Evolutionary conservation across 1,284 basidiomycete species (phyloP).

Genomic region (Ustilago shanxiensis): DNA sequence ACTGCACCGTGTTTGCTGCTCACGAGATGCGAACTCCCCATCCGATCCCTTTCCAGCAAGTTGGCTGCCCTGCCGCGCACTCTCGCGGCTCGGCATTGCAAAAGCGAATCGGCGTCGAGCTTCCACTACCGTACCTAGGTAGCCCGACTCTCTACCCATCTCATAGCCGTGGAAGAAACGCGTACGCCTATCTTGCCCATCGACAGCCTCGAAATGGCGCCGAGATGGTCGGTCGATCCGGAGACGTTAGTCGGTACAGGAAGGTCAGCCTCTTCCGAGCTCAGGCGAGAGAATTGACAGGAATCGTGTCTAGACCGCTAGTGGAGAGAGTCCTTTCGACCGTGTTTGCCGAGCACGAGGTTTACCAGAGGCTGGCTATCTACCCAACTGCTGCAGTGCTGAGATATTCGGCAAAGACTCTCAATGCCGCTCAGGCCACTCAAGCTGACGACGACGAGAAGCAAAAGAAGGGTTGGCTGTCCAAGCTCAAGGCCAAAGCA

Average conservation of each 20-base stretch:
- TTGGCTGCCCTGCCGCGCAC: constrained; percentile 37
- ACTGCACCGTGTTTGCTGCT: constrained; percentile 46
- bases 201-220: constrained; percentile 27
- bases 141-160: constrained; percentile 16
- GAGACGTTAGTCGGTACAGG: constrained; percentile 23
- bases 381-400: constrained; percentile 46
- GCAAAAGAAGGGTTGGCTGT: constrained; percentile 17
- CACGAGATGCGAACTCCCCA: constrained; percentile 32
- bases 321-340: constrained; percentile 35
- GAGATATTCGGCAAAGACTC: constrained; percentile 13
- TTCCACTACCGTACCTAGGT: constrained; percentile 38
- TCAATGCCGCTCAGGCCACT: not conserved
- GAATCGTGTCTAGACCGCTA: constrained; percentile 40
- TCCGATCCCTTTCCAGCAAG: constrained; percentile 22
- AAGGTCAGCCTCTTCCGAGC: constrained; percentile 40
- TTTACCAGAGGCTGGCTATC: constrained; percentile 20
- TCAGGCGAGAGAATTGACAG: constrained; percentile 40
- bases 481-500: constrained; percentile 31
- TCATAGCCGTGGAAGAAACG: not conserved
- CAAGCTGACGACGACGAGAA: constrained; percentile 3
- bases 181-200: constrained; percentile 28
- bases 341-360: constrained; percentile 27
- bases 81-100: constrained; percentile 23
- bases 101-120: constrained; percentile 43
- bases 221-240: constrained; percentile 28